Percentiles rank a stretch among this genome's conserved stretches.
phyloP scores from a whole-genome alignment of 768 basidiomycete species.

The Chalciporus piperatus region DNA sequence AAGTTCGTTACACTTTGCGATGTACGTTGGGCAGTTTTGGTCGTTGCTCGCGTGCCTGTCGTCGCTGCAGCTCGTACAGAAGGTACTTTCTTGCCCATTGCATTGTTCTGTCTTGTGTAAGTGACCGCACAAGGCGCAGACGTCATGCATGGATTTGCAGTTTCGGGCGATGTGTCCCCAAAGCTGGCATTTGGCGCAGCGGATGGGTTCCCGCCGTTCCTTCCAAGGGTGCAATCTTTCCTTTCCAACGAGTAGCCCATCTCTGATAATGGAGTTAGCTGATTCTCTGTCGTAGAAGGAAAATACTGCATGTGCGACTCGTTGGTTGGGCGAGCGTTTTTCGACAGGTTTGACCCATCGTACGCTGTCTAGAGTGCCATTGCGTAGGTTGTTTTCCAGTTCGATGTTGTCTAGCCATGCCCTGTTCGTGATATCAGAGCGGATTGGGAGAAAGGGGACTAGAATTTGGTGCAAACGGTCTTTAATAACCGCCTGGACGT shows the following conservation, averaged over 20 bases:
- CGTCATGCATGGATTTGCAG: neutral
- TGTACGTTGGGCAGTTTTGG: neutral
- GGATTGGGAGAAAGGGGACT: too few species aligned
- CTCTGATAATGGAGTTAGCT: neutral
- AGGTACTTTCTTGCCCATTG: too few species aligned
- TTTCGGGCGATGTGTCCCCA: neutral
- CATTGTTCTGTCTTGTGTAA: neutral
- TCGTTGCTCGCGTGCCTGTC: neutral
- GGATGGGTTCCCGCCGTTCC: neutral
- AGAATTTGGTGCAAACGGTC: too few species aligned
- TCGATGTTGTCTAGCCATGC: neutral
- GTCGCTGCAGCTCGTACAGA: neutral
- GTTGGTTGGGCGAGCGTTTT: neutral
- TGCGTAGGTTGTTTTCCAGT: neutral
- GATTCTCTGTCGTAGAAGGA: neutral
- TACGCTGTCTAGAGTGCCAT: neutral
- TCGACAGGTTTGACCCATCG: neutral
- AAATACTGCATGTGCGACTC: neutral
- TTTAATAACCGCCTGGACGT: too few species aligned
- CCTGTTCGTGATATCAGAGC: neutral
- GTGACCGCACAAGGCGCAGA: neutral
- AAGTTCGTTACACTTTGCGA: neutral
- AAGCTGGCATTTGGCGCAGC: neutral
- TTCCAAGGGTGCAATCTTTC: conserved; percentile 1
- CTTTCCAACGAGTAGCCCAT: neutral